These are phyloP conservation scores for Geopyxis carbonaria DNA, from an alignment of 495 filamentous ascomycete genomes.

Conservation along the genomic window DNA sequence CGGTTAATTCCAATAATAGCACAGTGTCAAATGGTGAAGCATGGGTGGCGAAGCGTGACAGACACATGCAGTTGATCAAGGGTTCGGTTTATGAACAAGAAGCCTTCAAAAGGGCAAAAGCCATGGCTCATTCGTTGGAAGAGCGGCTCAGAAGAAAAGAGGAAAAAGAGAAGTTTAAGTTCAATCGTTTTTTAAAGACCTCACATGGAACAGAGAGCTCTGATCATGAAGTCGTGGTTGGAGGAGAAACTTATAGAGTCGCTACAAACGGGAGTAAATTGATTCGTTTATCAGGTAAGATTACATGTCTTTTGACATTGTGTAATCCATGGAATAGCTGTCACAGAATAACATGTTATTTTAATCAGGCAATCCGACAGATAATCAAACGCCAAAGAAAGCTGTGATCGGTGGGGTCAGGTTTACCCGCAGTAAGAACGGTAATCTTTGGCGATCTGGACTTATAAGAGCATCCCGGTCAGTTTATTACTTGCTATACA, in stretches of 20 bases:
- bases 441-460: conserved; percentile 69
- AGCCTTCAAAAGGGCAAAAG: conserved; percentile 47
- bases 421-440: conserved; percentile 78
- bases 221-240: conserved; percentile 51
- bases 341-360: not conserved
- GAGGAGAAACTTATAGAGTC: conserved; percentile 63
- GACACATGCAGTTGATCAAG: conserved; percentile 83
- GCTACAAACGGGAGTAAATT: conserved; percentile 72
- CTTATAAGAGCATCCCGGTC: conserved; percentile 51
- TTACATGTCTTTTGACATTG: not conserved
- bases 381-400: conserved; percentile 50
- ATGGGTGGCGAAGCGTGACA: conserved; percentile 67
- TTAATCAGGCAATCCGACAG: conserved; percentile 3
- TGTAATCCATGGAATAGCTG: too few species aligned
- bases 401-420: conserved; percentile 62
- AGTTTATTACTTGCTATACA: conserved; percentile 21
- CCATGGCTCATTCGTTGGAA: conserved; percentile 53
- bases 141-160: conserved; percentile 42
- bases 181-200: conserved; percentile 31
- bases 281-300: conserved; percentile 53
- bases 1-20: too few species aligned
- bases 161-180: conserved; percentile 45
- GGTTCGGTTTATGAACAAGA: conserved; percentile 64
- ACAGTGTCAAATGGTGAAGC: conserved; percentile 26
- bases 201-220: conserved; percentile 17